Evolutionary conservation across 2,329 filamentous ascomycete genomes (phyloP), one percentile per base, ranked within the genome.

Genomic region (Parafenestella ontariensis): DNA sequence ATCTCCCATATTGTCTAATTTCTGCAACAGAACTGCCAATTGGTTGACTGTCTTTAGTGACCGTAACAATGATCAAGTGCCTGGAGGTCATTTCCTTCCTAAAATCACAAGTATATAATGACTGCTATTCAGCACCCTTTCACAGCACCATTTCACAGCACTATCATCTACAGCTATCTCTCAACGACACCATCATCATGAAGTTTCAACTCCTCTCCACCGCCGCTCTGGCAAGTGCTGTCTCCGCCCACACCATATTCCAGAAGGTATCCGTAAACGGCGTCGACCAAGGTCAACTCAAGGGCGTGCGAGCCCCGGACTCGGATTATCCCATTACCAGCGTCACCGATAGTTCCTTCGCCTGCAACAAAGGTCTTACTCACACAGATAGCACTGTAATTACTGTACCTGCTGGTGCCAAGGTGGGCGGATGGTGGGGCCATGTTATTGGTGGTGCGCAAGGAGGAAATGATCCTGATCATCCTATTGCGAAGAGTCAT

Each of bases 381-480:
- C 52, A 73, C 68, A 61, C 63, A 61, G 71, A 76, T 52, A 71
- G 48, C 23, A 74, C 62, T 9, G 70, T 84, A 39, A 78, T 83
- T 58, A 71, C 70, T 23, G 76, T 83, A 34, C 73, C 77, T 1
- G 74, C 80, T 3, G 82, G 82, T 9, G 81, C 82, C 54, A 73
- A 78, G 58, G 71, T 83, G 40, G 81, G 81, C 5, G 73, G 78
- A 18, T 61, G 6, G 73, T 83, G 78, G 72, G 78, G 79, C 36
- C 81, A 83, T 61, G 72, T 83, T 49, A 79, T 83, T 56, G 82
- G 82, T 31, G 81, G 81, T 21, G 73, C 77, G 6, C 80, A 83
- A 66, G 76, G 75, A 58, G 49, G 79, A 41, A 76, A 76, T 61
- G 82, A 83, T 73, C 59, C 72, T 5, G 79, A 81, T 54, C 71